A percentile compares a stretch with the other conserved stretches of the same genome.
Conservation (phyloP, 2,329 filamentous ascomycete species). For the Penicillium digitatum region DNA sequence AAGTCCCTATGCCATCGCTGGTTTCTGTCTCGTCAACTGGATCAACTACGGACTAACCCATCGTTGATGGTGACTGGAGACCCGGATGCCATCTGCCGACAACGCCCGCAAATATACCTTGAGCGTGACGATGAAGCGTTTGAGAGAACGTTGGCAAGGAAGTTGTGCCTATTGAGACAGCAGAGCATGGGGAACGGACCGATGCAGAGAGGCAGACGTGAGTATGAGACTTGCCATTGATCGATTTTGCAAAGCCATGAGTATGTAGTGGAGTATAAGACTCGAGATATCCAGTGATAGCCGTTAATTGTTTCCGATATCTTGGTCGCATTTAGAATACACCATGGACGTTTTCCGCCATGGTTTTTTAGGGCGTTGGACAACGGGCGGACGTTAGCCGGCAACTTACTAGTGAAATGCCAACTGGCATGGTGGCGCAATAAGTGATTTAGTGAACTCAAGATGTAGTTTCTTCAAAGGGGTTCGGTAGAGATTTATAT, state of each 20-base stretch:
- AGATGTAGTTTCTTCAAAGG: slow-evolving; percentile 3
- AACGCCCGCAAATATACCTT: slow-evolving; percentile 47
- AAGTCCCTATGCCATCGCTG: slow-evolving; percentile 39
- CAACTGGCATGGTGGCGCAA: slow-evolving; percentile 8
- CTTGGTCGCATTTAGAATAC: not conserved
- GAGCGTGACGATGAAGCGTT: slow-evolving; percentile 42
- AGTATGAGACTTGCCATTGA: not conserved
- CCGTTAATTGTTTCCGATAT: not conserved
- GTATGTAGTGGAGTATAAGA: not conserved
- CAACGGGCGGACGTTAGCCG: slow-evolving; percentile 6
- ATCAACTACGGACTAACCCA: slow-evolving; percentile 47
- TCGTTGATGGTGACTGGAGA: slow-evolving; percentile 47
- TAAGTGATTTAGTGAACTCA: not conserved
- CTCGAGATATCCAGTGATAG: not conserved
- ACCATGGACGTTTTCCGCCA: not conserved
- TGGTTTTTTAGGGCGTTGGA: slow-evolving; percentile 5
- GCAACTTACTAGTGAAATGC: slow-evolving; percentile 7
- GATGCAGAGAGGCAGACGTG: not conserved
- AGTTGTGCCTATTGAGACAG: not conserved
- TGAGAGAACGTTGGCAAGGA: not conserved
- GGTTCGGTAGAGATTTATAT: slow-evolving; percentile 1
- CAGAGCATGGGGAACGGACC: not conserved
- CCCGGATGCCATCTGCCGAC: slow-evolving; percentile 45
- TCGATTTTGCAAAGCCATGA: not conserved
- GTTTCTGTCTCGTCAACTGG: slow-evolving; percentile 51